Conservation (phyloP, 2,329 filamentous ascomycete genomes). For the Immersiporthe knoxdaviesiana region DNA sequence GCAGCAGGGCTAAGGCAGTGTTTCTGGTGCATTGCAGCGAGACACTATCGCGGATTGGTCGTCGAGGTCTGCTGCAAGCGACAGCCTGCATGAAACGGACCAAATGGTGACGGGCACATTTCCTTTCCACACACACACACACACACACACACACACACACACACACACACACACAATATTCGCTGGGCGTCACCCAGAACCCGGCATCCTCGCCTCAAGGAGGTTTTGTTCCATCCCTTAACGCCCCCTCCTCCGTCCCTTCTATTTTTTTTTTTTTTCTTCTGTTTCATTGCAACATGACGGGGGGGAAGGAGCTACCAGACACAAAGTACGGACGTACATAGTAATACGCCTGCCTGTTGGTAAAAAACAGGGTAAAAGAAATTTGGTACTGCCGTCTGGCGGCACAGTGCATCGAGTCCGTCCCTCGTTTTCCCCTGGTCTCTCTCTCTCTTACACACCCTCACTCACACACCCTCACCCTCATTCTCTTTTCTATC, state of each 20-base stretch:
- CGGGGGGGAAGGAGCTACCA: no score
- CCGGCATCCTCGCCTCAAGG: not conserved
- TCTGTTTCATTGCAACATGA: not conserved
- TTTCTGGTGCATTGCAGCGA: not conserved
- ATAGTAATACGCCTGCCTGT: not conserved
- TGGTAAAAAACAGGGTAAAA: not conserved
- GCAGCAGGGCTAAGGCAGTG: not conserved
- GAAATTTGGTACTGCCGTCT: not conserved
- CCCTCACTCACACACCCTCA: no score
- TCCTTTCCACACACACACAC: not conserved
- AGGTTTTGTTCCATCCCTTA: not conserved
- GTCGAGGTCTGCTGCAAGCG: not conserved
- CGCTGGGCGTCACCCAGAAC: not conserved
- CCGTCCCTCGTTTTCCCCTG: not conserved
- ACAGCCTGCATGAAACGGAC: not conserved
- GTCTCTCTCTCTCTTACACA: not conserved
- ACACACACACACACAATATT: no score
- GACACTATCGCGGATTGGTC: slow-evolving; percentile 1
- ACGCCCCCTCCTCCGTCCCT: no score
- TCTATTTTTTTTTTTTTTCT: no score
- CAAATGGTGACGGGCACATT: not conserved
- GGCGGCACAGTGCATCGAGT: slow-evolving; percentile 16
- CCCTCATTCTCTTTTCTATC: no score
- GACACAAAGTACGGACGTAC: no score
- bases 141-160: no score